Evolutionary conservation across 805 yeast species (phyloP).

Genomic region (Candida qinlingensis): DNA sequence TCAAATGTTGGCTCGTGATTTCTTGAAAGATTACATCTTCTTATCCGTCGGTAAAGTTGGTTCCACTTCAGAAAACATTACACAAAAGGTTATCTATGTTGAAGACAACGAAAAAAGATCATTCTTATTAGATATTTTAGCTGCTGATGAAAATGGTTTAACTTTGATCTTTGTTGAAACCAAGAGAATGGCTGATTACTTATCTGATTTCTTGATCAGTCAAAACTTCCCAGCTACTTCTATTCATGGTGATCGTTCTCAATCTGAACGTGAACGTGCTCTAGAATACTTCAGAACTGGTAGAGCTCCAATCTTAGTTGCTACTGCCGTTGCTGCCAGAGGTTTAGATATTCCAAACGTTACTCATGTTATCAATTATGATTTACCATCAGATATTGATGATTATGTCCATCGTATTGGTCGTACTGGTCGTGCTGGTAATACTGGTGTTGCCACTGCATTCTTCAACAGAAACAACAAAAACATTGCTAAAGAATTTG

Average conservation of each 20-base stretch:
- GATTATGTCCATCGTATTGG: conserved; percentile 99
- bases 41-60: conserved; percentile 98
- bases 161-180: conserved; percentile 96
- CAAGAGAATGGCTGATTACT: conserved; percentile 95
- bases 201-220: conserved; percentile 85
- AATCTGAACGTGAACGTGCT: conserved; percentile 96
- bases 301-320: conserved; percentile 88
- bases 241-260: conserved; percentile 98
- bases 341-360: conserved; percentile 99
- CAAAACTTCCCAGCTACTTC: conserved; percentile 96
- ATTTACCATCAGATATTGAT: conserved; percentile 93
- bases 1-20: conserved; percentile 95
- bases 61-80: conserved; percentile 96
- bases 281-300: conserved; percentile 91
- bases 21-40: conserved; percentile 92
- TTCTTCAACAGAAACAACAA: conserved; percentile 95
- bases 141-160: conserved; percentile 75
- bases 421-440: conserved; percentile 99
- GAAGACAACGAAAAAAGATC: conserved; percentile 92
- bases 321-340: conserved; percentile 99
- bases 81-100: conserved; percentile 88
- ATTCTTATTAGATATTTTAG: conserved; percentile 80
- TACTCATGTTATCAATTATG: conserved; percentile 92
- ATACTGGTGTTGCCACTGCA: conserved; percentile 96
- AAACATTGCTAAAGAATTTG: conserved; percentile 80